Percentiles rank a stretch among this genome's conserved stretches.
These are phyloP conservation scores for Epichloe uncinata DNA, from an alignment of 2,329 filamentous ascomycete genomes.

Conservation along the genomic window DNA sequence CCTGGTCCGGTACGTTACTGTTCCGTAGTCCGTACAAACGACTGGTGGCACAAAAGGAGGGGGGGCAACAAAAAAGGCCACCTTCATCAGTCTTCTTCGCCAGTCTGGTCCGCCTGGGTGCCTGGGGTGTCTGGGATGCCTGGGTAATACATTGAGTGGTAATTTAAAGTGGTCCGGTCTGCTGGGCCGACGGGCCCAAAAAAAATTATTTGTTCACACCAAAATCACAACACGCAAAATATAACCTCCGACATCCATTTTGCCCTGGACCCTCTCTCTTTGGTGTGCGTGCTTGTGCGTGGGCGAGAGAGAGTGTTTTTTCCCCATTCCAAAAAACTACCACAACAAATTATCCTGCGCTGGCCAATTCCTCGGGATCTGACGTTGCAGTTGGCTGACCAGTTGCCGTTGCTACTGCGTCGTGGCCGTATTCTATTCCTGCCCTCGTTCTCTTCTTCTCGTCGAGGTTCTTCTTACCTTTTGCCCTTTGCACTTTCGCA, in stretches of 20 bases:
- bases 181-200: background rate
- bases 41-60: constrained; percentile 2
- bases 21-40: background rate
- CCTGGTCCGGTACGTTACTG: background rate
- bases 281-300: background rate
- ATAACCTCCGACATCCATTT: constrained; percentile 6
- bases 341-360: background rate
- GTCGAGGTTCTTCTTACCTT: background rate
- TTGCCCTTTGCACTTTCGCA: background rate
- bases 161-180: background rate
- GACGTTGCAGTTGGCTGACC: constrained; percentile 2
- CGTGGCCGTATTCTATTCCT: background rate
- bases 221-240: constrained; percentile 4
- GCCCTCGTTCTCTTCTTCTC: background rate
- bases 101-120: background rate
- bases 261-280: constrained; percentile 1
- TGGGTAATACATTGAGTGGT: background rate
- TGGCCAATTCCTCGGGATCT: background rate
- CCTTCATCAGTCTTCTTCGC: background rate
- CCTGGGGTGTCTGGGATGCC: too few species aligned
- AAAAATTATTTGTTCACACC: background rate
- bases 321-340: background rate
- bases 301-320: background rate
- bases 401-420: background rate
- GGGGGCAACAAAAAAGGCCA: background rate